A percentile compares a stretch with the other conserved stretches of the same genome.
Conservation (phyloP, 768 basidiomycete species). For the Suillus cothurnatus region DNA sequence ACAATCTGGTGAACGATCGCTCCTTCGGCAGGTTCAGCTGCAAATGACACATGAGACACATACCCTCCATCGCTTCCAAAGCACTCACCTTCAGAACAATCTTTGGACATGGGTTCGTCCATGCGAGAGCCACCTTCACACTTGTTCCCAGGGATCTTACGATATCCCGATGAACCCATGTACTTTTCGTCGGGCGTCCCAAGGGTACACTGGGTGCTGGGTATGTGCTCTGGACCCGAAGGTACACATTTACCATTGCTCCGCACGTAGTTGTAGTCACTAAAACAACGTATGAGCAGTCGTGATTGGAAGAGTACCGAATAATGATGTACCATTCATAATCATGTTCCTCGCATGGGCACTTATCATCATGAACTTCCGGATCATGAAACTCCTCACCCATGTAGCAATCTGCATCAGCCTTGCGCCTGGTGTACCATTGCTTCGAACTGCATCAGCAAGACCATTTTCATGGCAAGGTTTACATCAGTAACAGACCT, state of each 20-base stretch:
- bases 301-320: background rate
- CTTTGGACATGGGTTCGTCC: slow-evolving; percentile 70
- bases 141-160: slow-evolving; percentile 90
- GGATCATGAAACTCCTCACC: slow-evolving; percentile 90
- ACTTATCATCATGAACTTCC: slow-evolving; percentile 78
- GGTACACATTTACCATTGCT: slow-evolving; percentile 77
- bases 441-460: slow-evolving; percentile 51
- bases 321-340: slow-evolving; percentile 78
- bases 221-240: slow-evolving; percentile 86
- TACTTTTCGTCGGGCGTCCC: slow-evolving; percentile 61
- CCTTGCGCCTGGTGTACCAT: slow-evolving; percentile 89
- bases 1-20: slow-evolving; percentile 76
- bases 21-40: slow-evolving; percentile 83
- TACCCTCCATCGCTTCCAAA: background rate
- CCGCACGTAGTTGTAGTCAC: slow-evolving; percentile 89
- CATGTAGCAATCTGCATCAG: slow-evolving; percentile 84
- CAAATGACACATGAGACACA: background rate
- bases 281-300: slow-evolving; percentile 30
- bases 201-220: slow-evolving; percentile 65
- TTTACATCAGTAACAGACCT: slow-evolving; percentile 47
- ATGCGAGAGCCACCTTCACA: slow-evolving; percentile 65
- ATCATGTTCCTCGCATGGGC: slow-evolving; percentile 83
- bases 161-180: slow-evolving; percentile 87
- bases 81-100: slow-evolving; percentile 70
- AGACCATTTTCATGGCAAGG: background rate